Percentiles rank a stretch among this genome's conserved stretches.
Evolutionary conservation across 805 yeast species (phyloP).

Genomic region (Cyberlindnera xishuangbannaensis): DNA sequence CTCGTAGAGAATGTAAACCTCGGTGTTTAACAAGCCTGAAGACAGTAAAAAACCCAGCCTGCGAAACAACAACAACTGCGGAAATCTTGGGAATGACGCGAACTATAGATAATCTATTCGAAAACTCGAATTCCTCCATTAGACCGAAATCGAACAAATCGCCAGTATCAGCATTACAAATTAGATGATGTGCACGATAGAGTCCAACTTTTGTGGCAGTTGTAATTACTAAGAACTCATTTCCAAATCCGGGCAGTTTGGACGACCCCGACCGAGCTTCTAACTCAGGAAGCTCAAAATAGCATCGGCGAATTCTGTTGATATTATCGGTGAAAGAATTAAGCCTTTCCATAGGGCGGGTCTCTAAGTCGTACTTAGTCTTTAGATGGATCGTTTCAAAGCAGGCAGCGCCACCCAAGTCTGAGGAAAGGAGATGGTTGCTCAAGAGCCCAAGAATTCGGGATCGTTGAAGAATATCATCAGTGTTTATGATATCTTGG

Average conservation of each 20-base stretch:
- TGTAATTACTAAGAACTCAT: constrained; percentile 36
- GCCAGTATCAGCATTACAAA: constrained; percentile 43
- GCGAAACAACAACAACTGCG: constrained; percentile 37
- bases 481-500: constrained; percentile 27
- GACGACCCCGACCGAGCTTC: constrained; percentile 2
- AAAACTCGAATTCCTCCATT: constrained; percentile 9
- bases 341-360: constrained; percentile 2
- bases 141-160: constrained; percentile 33
- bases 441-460: constrained; percentile 31
- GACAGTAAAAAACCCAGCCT: constrained; percentile 37
- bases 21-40: constrained; percentile 37
- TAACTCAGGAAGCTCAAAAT: constrained; percentile 1
- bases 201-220: constrained; percentile 40
- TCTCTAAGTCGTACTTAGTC: constrained; percentile 12
- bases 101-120: constrained; percentile 27
- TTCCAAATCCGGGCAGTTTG: constrained; percentile 22
- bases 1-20: constrained; percentile 37
- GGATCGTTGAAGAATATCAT: constrained; percentile 36
- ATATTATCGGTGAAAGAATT: constrained; percentile 25
- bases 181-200: constrained; percentile 38
- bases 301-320: constrained; percentile 13
- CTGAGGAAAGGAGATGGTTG: constrained; percentile 36
- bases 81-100: constrained; percentile 34
- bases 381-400: constrained; percentile 26
- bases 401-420: constrained; percentile 33